These are phyloP conservation scores for Lepiota venenata DNA, from an alignment of 768 basidiomycete species.

Conservation along the genomic window DNA sequence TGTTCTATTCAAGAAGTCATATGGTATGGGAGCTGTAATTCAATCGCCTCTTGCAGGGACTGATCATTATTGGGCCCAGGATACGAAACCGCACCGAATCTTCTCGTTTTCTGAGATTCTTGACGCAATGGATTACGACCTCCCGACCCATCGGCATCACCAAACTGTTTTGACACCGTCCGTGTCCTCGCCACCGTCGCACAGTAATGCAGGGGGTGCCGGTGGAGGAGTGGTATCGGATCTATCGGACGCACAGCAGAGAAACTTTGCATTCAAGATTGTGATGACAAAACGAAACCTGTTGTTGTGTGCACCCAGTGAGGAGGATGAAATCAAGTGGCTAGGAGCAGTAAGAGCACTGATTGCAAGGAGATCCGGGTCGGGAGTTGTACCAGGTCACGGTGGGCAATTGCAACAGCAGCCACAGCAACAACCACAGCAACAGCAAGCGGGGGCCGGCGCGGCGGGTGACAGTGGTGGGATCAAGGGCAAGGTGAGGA, in stretches of 20 bases:
- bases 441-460: background rate
- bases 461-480: conserved; percentile 15
- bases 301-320: conserved; percentile 88
- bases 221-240: conserved; percentile 25
- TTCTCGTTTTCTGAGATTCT: conserved; percentile 84
- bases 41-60: background rate
- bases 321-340: conserved; percentile 99
- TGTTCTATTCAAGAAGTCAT: conserved; percentile 89
- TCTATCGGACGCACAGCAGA: conserved; percentile 27
- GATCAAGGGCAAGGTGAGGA: conserved; percentile 44
- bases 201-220: background rate
- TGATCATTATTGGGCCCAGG: conserved; percentile 43
- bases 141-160: conserved; percentile 51
- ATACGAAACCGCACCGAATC: conserved; percentile 82
- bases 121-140: conserved; percentile 87
- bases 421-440: background rate
- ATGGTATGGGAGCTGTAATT: conserved; percentile 63
- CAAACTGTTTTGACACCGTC: conserved; percentile 30
- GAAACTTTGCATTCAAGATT: conserved; percentile 82
- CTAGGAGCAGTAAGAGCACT: conserved; percentile 91
- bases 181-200: conserved; percentile 29
- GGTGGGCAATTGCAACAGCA: conserved; percentile 6
- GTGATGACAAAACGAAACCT: conserved; percentile 91
- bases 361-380: conserved; percentile 67
- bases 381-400: conserved; percentile 48